Evolutionary conservation across 371 early-diverging fungal species (phyloP), one percentile per base, ranked within the genome.

Genomic region (Conidiobolus incongruus): DNA sequence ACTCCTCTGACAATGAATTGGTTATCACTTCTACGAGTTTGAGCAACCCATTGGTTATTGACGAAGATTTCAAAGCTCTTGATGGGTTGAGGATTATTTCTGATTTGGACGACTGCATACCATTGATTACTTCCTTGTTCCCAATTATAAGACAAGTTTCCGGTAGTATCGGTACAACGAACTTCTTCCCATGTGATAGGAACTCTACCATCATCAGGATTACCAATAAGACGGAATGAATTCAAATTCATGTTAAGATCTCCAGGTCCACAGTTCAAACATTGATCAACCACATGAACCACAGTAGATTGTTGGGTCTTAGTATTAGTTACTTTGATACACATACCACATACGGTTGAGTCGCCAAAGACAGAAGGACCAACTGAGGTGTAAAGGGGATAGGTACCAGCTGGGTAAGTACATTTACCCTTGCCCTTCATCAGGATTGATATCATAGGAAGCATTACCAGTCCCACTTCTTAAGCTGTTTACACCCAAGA

Each of bases 391-490:
- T 22, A 34, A 3, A 33, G 12, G 6, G 26, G 4, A 29, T 29
- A 43, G 6, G 43, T 32, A n/a, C 34, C 35, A 33, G n/a, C 31
- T 33, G 43, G 43, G 8, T 33, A 22, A 4, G 34, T 15, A 19
- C 43, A 43, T 19, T 43, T 43, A 12, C 43, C 34, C n/a, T n/a
- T n/a, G n/a, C n/a, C n/a, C n/a, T n/a, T 34, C 43, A 40, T 16
- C 23, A 7, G 43, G 33, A n/a, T 43, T 22, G 34, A 34, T 43
- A 22, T 43, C 19, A 29, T 43, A 43, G 4, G 13, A 15, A 13
- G 43, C 43, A 21, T 20, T 32, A 15, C 43, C 43, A 4, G 24
- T 40, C n/a, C n/a, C n/a, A n/a, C n/a, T n/a, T n/a, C n/a, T n/a
- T n/a, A n/a, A n/a, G n/a, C n/a, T n/a, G n/a, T n/a, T n/a, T n/a